These are phyloP conservation scores for Purshia tridentata DNA, from an alignment of 306 rosid species.

Conservation along the genomic window DNA sequence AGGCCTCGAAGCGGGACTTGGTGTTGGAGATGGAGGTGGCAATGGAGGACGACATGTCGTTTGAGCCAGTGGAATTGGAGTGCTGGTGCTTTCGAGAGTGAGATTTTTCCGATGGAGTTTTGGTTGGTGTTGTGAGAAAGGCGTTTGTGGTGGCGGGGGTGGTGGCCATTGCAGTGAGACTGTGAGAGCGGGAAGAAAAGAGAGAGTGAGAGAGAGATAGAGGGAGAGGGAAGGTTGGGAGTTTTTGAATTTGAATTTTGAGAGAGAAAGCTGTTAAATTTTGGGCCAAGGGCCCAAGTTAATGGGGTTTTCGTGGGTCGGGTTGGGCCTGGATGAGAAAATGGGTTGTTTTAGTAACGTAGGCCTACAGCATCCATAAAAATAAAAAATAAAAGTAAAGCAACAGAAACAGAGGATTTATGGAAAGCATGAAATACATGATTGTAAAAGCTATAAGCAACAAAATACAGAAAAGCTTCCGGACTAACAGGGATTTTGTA, in stretches of 20 bases:
- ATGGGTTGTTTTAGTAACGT: neutral
- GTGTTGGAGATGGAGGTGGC: conserved; percentile 20
- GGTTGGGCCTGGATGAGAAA: neutral
- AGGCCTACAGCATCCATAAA: no score
- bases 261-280: conserved; percentile 1
- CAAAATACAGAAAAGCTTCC: neutral
- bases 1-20: conserved; percentile 83
- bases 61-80: conserved; percentile 1
- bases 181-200: neutral
- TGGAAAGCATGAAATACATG: neutral
- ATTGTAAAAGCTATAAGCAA: neutral
- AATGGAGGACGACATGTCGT: conserved; percentile 36
- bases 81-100: conserved; percentile 30
- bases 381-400: neutral
- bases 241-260: conserved; percentile 37
- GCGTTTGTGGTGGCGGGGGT: conserved; percentile 24
- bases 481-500: neutral
- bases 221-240: neutral
- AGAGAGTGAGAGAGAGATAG: conserved; percentile 7
- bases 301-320: neutral
- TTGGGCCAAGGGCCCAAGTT: neutral
- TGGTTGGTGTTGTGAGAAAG: conserved; percentile 45
- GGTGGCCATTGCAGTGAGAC: conserved; percentile 42
- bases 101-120: conserved; percentile 57
- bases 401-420: neutral